Evolutionary conservation across 1,139 yeast species (phyloP), one percentile per base, ranked within the genome.

Genomic region (Geotrichum cucujoidarum): DNA sequence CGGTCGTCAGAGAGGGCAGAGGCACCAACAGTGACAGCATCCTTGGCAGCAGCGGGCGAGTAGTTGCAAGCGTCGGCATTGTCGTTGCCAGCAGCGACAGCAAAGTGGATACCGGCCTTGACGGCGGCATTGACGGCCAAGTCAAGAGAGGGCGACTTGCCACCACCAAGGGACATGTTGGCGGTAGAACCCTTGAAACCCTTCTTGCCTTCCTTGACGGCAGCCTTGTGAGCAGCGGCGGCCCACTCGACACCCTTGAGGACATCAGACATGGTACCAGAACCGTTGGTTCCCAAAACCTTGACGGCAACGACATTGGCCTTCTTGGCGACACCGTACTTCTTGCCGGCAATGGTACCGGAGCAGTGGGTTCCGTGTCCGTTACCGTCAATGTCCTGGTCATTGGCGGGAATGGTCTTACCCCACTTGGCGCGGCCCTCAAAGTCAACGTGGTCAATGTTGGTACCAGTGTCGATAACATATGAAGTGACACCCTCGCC

Each of bases 371-470:
- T 65, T 55, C 94, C 95, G 72, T 92, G 98, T 48, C 97, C 98
- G 65, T 90, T 90, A 48, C 95, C 95, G 67, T 92, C 97, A 45
- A 72, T 65, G 62, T 90, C 95, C 43, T 74, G 75, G 64, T 90
- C 96, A 58, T 88, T 92, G 40, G 69, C 63, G 49, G 97, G 96
- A 57, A 92, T 76, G 40, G 97, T 89, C 60, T 82, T 78, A 61
- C 97, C 97, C 97, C 97, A 90, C 42, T 61, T 64, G 55, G 97
- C 98, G 69, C 98, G 84, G 54, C 95, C 95, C 48, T 74, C 87
- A 63, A 89, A 89, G 62, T 87, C 94, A 48, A 71, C 76, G 68
- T 87, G 95, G 50, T 76, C 73, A 48, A 81, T 73, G 61, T 83
- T 82, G 66, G 88, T 76, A 71, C 97, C 97, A 36, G 97, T 89